Base-by-base conservation (phyloP, 305 asterid species). In the Fraxinus latifolia region DNA sequence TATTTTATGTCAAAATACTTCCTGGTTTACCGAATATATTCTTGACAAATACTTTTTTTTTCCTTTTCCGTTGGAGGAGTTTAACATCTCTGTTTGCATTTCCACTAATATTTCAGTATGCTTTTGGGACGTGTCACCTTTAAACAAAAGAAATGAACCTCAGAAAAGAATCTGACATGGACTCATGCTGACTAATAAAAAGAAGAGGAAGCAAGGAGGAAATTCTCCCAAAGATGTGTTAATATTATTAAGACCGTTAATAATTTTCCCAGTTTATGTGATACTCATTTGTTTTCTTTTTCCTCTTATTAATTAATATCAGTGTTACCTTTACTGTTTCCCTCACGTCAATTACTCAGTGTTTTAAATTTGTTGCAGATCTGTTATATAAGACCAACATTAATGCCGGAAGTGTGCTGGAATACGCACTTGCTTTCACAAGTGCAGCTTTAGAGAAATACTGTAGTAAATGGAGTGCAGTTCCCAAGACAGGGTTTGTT, bases 361-460 rank as follows among this genome's bases (percentile, higher is more conserved):
- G 5, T 31, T 58, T 39, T 19, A 74, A 71, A 74, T 81, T 80
- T 33, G 74, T 83, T 71, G 73, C 96, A 95, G 99, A 96, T 90
- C 90, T 96, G 81, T 88, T 96, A 81, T 96, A 94, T 87, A 96
- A 94, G 89, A 91, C 98, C 84, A 94, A 92, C 86, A 91, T 93
- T 36, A 92, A 94, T 74, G 95, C 97, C 27, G 99, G 99, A 86
- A 96, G 98, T 82, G 99, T 94, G 80, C 91, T 96, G 87, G 99
- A 96, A 83, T 96, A 94, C 84, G 93, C 98, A 25, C 97, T 96
- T 80, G 99, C 99, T 80, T 96, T 96, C 84, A 93, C 97, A 42
- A 96, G 98, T 90, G 99, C 99, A 72, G 98, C 97, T 81, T 79
- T 96, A 82, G 99, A 96, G 83, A 96, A 94, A 83, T 96, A 94